Conservation (phyloP, 306 rosid genomes). For the Prunus salicina region DNA sequence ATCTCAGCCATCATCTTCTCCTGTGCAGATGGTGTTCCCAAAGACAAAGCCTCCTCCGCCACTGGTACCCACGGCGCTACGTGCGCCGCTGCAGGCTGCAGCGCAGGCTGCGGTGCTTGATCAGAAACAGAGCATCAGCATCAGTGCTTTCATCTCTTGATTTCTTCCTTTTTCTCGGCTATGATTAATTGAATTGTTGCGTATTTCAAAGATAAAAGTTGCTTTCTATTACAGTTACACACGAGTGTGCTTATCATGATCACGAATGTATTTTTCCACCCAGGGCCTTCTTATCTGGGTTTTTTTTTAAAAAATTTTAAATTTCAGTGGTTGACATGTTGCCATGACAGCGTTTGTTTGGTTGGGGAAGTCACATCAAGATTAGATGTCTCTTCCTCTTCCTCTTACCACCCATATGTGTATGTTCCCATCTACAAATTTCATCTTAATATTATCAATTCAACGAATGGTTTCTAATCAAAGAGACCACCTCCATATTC, state of each 20-base stretch:
- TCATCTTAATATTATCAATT: neutral
- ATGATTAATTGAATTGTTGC: neutral
- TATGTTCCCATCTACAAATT: neutral
- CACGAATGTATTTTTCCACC: neutral
- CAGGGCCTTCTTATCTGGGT: neutral
- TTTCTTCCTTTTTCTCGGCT: neutral
- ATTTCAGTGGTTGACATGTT: conserved; percentile 15
- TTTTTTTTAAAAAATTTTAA: too few species aligned
- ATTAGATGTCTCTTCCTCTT: too few species aligned
- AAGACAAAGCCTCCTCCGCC: conserved; percentile 30
- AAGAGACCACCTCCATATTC: neutral
- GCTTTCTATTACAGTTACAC: neutral
- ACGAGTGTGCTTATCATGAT: neutral
- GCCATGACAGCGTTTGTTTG: neutral
- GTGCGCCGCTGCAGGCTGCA: conserved; percentile 37
- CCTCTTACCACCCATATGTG: neutral
- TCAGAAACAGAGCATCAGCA: neutral
- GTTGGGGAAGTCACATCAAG: neutral
- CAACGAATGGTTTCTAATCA: neutral
- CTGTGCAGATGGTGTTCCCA: conserved; percentile 64
- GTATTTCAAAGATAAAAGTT: neutral
- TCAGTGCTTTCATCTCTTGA: neutral
- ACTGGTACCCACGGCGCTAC: conserved; percentile 30
- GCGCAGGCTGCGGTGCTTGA: conserved; percentile 57
- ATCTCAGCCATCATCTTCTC: conserved; percentile 50